Conservation (phyloP, 2,329 filamentous ascomycete genomes). For the Bisporella sp. region DNA sequence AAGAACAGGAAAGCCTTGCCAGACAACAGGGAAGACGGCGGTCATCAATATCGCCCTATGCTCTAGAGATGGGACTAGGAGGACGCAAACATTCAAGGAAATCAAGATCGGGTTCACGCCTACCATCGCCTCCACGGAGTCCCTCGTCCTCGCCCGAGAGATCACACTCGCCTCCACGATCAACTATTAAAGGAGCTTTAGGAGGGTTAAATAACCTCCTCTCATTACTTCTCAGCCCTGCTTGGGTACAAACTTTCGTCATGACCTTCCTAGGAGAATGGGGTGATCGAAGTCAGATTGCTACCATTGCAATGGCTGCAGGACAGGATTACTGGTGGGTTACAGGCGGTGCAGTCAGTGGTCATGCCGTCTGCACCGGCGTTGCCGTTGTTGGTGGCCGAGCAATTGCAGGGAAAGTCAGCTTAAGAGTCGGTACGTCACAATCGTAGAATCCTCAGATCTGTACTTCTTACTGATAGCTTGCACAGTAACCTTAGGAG, state of each 20-base stretch:
- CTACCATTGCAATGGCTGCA: constrained; percentile 97
- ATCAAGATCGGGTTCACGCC: constrained; percentile 65
- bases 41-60: constrained; percentile 66
- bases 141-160: constrained; percentile 69
- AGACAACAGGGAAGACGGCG: constrained; percentile 58
- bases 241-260: constrained; percentile 97
- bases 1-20: constrained; percentile 81
- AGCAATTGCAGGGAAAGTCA: constrained; percentile 88
- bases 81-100: constrained; percentile 54
- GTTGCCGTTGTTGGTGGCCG: constrained; percentile 87
- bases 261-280: constrained; percentile 99
- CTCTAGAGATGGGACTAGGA: constrained; percentile 72
- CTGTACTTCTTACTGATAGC: constrained; percentile 8
- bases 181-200: constrained; percentile 36
- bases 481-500: constrained; percentile 78
- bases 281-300: constrained; percentile 96
- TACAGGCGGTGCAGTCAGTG: constrained; percentile 76
- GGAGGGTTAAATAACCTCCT: constrained; percentile 77
- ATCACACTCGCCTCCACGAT: constrained; percentile 28
- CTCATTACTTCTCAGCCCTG: constrained; percentile 82
- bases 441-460: background rate
- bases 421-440: constrained; percentile 86
- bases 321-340: constrained; percentile 99
- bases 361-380: constrained; percentile 85
- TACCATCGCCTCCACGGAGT: constrained; percentile 74